These are phyloP conservation scores for Pichia sp. DNA, from an alignment of 1,139 yeast species.

Conservation along the genomic window DNA sequence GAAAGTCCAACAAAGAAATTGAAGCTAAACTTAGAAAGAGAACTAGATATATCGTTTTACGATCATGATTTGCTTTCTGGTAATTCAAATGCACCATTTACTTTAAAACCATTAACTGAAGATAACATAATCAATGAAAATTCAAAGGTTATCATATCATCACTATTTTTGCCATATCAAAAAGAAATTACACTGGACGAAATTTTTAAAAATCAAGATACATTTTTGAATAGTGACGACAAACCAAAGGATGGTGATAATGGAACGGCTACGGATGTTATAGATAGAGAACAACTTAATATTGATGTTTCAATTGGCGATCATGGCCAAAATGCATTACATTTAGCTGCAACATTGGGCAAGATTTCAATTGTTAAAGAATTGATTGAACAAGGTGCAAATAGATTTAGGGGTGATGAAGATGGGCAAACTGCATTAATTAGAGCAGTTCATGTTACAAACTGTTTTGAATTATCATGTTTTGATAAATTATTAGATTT, in stretches of 20 bases:
- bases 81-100: constrained; percentile 44
- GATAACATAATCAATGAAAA: constrained; percentile 32
- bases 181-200: constrained; percentile 22
- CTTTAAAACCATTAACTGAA: constrained; percentile 44
- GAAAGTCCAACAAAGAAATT: constrained; percentile 15
- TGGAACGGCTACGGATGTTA: neutral
- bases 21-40: neutral
- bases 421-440: constrained; percentile 88
- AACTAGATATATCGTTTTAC: constrained; percentile 13
- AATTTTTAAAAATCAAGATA: constrained; percentile 3
- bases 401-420: constrained; percentile 65
- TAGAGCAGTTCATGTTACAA: constrained; percentile 83
- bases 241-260: neutral
- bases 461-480: constrained; percentile 68
- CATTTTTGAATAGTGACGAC: neutral
- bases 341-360: constrained; percentile 95
- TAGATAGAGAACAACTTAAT: constrained; percentile 34
- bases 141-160: constrained; percentile 51
- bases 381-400: constrained; percentile 61
- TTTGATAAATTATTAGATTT: constrained; percentile 69
- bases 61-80: constrained; percentile 32
- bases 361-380: constrained; percentile 67
- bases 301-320: constrained; percentile 86
- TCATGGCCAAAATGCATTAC: constrained; percentile 87
- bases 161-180: constrained; percentile 44